Percentiles rank a stretch among this genome's conserved stretches.
Evolutionary conservation across 768 basidiomycete species (phyloP).

Genomic region (Hortiboletus campestris): DNA sequence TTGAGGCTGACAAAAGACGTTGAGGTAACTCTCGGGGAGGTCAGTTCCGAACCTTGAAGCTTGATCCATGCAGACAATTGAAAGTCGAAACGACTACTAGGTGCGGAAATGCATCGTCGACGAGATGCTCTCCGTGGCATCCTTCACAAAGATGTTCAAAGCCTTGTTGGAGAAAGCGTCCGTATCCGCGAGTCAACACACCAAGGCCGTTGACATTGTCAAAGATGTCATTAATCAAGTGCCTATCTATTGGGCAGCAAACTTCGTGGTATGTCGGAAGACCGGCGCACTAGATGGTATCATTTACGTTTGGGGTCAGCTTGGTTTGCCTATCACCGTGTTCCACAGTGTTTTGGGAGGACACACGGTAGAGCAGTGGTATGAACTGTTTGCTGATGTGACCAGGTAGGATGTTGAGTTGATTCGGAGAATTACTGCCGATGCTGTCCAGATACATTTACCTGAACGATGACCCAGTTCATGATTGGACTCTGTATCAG

Average conservation of each 20-base stretch:
- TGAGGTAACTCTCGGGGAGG: slow-evolving; percentile 5
- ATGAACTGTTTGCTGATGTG: slow-evolving; percentile 49
- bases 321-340: slow-evolving; percentile 35
- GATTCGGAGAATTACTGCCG: background rate
- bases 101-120: slow-evolving; percentile 14
- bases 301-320: background rate
- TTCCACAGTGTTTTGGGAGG: slow-evolving; percentile 39
- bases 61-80: background rate
- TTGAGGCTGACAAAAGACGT: slow-evolving; percentile 14
- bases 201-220: slow-evolving; percentile 54
- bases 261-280: slow-evolving; percentile 47
- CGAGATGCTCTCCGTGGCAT: slow-evolving; percentile 4
- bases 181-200: background rate
- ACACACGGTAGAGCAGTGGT: slow-evolving; percentile 41
- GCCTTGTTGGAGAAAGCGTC: slow-evolving; percentile 15
- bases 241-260: slow-evolving; percentile 60
- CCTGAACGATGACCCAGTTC: slow-evolving; percentile 29
- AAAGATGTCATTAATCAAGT: slow-evolving; percentile 64
- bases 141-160: slow-evolving; percentile 11
- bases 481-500: slow-evolving; percentile 34
- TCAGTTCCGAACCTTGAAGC: background rate
- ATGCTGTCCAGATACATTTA: slow-evolving; percentile 35
- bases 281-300: background rate
- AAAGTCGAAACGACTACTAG: background rate
- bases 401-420: slow-evolving; percentile 24